These are phyloP conservation scores for Elsinoe arachidis DNA, from an alignment of 2,329 filamentous ascomycete genomes.

Conservation along the genomic window DNA sequence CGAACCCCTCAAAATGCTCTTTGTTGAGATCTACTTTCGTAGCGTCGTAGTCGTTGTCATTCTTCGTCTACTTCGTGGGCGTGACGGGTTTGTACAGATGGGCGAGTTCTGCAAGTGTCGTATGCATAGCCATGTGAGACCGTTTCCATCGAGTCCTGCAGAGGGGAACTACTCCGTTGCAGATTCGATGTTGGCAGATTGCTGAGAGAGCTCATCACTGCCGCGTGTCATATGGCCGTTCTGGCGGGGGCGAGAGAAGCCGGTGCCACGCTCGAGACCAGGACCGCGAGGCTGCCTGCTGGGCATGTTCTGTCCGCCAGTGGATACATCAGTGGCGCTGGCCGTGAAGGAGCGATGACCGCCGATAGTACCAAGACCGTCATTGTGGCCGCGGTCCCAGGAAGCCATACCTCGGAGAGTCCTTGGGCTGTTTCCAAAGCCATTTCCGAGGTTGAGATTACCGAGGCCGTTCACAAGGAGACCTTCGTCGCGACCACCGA, in stretches of 20 bases:
- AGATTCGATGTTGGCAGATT: constrained; percentile 45
- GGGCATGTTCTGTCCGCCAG: constrained; percentile 39
- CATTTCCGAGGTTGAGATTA: constrained; percentile 47
- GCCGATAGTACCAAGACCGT: constrained; percentile 46
- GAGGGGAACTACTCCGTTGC: constrained; percentile 12
- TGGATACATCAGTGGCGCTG: constrained; percentile 44
- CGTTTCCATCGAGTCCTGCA: not conserved
- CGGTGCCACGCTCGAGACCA: constrained; percentile 50
- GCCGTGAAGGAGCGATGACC: constrained; percentile 56
- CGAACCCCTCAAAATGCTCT: constrained; percentile 14
- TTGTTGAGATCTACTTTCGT: constrained; percentile 19
- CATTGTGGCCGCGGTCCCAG: constrained; percentile 48
- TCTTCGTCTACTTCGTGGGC: constrained; percentile 19
- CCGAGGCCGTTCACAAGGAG: constrained; percentile 56
- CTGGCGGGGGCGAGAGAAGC: constrained; percentile 47
- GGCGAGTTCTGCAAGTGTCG: not conserved
- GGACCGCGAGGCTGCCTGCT: constrained; percentile 55
- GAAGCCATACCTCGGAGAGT: constrained; percentile 53
- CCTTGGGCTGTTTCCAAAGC: constrained; percentile 47
- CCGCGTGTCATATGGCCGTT: constrained; percentile 55
- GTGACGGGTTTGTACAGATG: constrained; percentile 11
- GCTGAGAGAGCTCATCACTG: constrained; percentile 55
- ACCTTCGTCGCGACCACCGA: constrained; percentile 39
- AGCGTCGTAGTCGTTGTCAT: constrained; percentile 18
- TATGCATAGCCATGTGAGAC: not conserved